Base-by-base conservation (phyloP, 495 filamentous ascomycete species). In the Hypomontagnella monticulosa region DNA sequence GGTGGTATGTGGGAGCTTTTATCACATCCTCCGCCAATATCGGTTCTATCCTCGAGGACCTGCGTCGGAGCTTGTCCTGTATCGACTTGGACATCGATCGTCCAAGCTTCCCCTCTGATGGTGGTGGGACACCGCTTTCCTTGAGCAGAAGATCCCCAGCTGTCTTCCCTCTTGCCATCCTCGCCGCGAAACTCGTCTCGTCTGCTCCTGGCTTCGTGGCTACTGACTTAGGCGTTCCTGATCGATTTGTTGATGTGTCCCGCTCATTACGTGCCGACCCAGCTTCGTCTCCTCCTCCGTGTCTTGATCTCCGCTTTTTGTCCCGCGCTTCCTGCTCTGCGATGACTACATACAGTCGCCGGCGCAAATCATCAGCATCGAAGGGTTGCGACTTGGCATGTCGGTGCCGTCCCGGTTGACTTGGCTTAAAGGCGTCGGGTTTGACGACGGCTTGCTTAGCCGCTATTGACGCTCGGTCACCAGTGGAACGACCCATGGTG, bases 361-460 rank as follows among this genome's bases (percentile, higher is more conserved):
- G 72, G 18, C 75, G 75, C 32, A 86, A 70, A 34, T 86, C 84
- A 33, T 81, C 79, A 0, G 83, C 72, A 47, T 86, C 82, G 46
- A 85, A 79, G 14, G 76, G 74, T 19, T 80, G 73, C 30, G 79
- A 77, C 54, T 79, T 75, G n/a, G 55, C 27, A 9, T 70, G 56
- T 30, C 48, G 57, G 10, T 59, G 36, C 10, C 62, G 65, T 36
- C 52, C 69, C 36, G 55, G 23, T 23, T 44, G 20, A 30, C 38
- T 56, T 3, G 63, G 68, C 37, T 34, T 73, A 12, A 41, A 30
- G 2, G 57, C 27, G 15, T 67, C 71, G 33, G 55, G 32, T 40
- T 67, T 69, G 14, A 37, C 16, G 14, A 15, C 53, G 11, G 53
- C 34, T 41, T 59, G 63, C 23, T 36, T 51, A 4, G 58, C n/a